phyloP scores from a whole-genome alignment of 2,329 filamentous ascomycete genomes.

The Paecilomyces niveus region DNA sequence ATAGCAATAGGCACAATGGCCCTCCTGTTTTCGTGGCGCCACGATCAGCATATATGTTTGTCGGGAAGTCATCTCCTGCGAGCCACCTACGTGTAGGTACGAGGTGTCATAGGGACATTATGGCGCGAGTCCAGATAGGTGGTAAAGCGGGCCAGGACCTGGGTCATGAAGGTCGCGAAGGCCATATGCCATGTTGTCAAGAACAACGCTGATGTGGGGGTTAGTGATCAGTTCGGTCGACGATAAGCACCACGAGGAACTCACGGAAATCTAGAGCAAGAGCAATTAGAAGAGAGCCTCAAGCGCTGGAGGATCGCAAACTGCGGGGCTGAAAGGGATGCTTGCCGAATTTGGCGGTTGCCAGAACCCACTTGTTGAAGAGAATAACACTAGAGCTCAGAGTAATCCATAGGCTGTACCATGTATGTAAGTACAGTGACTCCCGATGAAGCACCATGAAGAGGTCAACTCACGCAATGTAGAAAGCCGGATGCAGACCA shows the following conservation, averaged over 20 bases:
- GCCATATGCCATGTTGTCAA: conserved; percentile 91
- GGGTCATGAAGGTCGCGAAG: conserved; percentile 91
- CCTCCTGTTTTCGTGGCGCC: conserved; percentile 23
- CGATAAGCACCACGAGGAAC: conserved; percentile 10
- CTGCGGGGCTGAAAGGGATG: conserved; percentile 1
- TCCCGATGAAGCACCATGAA: too few relatives aligned
- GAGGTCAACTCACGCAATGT: conserved; percentile 55
- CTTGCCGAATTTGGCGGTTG: conserved; percentile 76
- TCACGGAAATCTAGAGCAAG: conserved; percentile 38
- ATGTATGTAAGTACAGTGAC: conserved; percentile 8
- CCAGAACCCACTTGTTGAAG: conserved; percentile 98
- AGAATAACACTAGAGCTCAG: conserved; percentile 92
- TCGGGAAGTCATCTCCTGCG: too few relatives aligned
- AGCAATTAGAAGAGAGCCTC: too few relatives aligned
- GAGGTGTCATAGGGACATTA: conserved; percentile 93
- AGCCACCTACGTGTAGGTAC: conserved; percentile 56
- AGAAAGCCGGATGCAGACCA: conserved; percentile 67
- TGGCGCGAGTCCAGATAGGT: conserved; percentile 87
- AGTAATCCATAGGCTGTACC: conserved; percentile 74
- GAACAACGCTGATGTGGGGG: conserved; percentile 44
- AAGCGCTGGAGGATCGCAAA: too few relatives aligned
- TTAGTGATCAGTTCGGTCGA: neutral
- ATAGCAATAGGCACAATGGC: conserved; percentile 91
- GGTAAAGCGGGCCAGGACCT: conserved; percentile 84
- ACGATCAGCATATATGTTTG: too few relatives aligned